phyloP scores from a whole-genome alignment of 2,329 filamentous ascomycete genomes.

The Emergomyces africanus region DNA sequence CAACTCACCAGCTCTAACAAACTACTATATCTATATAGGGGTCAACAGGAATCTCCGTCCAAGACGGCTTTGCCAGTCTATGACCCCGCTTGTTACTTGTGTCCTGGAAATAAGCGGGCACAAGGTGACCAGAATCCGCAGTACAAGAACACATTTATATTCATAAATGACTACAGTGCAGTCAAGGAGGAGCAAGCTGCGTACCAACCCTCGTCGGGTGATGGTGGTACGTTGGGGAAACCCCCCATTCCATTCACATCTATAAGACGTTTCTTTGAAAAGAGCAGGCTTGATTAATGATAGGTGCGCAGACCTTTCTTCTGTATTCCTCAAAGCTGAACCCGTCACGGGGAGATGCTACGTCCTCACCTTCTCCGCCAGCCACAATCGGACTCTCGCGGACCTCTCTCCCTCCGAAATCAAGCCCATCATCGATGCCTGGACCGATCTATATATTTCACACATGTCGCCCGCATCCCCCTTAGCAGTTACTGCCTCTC shows the following conservation, averaged over 20 bases:
- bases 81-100: constrained; percentile 88
- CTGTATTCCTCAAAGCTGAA: constrained; percentile 66
- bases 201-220: constrained; percentile 47
- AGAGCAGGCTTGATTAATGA: neutral
- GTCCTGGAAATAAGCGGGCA: constrained; percentile 79
- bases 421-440: constrained; percentile 70
- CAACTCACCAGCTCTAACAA: constrained; percentile 4
- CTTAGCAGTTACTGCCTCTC: constrained; percentile 45
- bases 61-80: constrained; percentile 61
- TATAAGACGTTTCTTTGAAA: neutral
- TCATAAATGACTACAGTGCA: constrained; percentile 95
- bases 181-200: constrained; percentile 86
- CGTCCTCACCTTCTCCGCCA: constrained; percentile 85
- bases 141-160: constrained; percentile 80
- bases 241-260: neutral
- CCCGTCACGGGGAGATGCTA: constrained; percentile 92
- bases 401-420: constrained; percentile 72
- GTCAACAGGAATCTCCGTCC: constrained; percentile 61
- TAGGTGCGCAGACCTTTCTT: constrained; percentile 48
- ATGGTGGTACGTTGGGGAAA: constrained; percentile 33
- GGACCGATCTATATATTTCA: constrained; percentile 78
- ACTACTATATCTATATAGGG: constrained; percentile 49
- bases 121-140: constrained; percentile 76
- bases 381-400: constrained; percentile 82
- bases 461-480: constrained; percentile 64